Base-by-base conservation (phyloP, 2,329 filamentous ascomycete genomes). In the Orbilia blumenaviensis region DNA sequence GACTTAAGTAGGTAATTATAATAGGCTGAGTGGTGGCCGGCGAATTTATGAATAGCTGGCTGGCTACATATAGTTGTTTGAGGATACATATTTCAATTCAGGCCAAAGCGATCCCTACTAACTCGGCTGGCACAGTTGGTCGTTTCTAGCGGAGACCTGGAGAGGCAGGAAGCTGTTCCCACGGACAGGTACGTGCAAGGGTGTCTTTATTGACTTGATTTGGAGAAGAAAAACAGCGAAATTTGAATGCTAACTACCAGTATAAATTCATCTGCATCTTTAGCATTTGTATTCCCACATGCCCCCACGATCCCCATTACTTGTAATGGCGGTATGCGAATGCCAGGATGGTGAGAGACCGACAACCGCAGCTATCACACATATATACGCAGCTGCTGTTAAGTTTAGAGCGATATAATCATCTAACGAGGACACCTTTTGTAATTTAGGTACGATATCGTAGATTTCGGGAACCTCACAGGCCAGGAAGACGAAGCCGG, bases 241-340 rank as follows among this genome's bases (percentile, higher is more conserved):
- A n/a, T n/a, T n/a, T n/a, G n/a, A n/a, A n/a, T n/a, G n/a, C n/a
- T n/a, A n/a, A n/a, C n/a, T n/a, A n/a, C n/a, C n/a, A n/a, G n/a
- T n/a, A n/a, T n/a, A n/a, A n/a, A n/a, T n/a, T n/a, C 25, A 78
- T 89, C 93, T 71, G 91, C 97, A 84, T 92, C 25, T 38, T 12
- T 97, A 82, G 91, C 94, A 82, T 98, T 98, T 83, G 89, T 99
- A 81, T 90, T 99, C 83, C 95, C 95, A 14, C 92, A 97, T 84
- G 95, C 95, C 27, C 93, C 94, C 3, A 84, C 84, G 38, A 95
- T 96, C 64, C 93, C 93, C 32, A 92, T 97, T 81, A 94, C 93
- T n/a, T 86, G 90, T 23, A 74, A 74, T n/a, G 44, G 42, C 3
- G 62, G 62, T 3, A 62, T 67, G 69, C 62, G 69, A 14, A 74